A percentile compares a stretch with the other conserved stretches of the same genome.
Conservation (phyloP, 2,329 filamentous ascomycete genomes). For the Cordyceps tenuipes region DNA sequence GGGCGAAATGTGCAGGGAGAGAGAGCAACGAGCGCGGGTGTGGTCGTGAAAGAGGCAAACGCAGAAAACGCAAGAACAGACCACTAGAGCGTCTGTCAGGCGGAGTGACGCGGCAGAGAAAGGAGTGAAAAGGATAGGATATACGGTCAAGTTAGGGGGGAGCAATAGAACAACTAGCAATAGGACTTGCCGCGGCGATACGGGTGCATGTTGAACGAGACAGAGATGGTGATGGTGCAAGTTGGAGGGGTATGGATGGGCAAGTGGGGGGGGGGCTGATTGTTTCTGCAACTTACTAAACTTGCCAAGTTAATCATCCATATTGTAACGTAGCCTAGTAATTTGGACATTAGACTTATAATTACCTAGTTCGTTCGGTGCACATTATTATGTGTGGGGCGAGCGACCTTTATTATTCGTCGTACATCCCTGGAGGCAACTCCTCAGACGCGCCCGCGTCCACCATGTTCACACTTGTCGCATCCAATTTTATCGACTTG, state of each 20-base stretch:
- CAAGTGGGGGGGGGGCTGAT: not conserved
- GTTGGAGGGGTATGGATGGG: conserved; percentile 7
- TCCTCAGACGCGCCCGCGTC: not conserved
- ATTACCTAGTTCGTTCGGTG: no score
- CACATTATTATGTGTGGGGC: no score
- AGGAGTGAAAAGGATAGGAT: not conserved
- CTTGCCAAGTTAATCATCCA: no score
- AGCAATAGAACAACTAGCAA: not conserved
- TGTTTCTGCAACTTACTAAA: no score
- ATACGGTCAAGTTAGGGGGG: not conserved
- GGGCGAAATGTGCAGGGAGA: no score
- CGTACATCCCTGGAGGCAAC: no score
- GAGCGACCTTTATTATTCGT: no score
- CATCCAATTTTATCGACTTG: not conserved
- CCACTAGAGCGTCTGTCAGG: not conserved
- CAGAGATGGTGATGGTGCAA: not conserved
- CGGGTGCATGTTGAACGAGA: not conserved
- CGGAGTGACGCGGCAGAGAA: not conserved
- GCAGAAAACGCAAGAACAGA: no score
- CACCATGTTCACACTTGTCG: not conserved
- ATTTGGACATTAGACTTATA: no score
- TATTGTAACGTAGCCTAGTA: no score
- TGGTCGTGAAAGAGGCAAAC: no score
- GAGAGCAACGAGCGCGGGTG: no score
- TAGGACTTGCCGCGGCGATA: not conserved